Evolutionary conservation across 805 yeast genomes (phyloP), one percentile per base, ranked within the genome.

Genomic region (Candida caryicola): DNA sequence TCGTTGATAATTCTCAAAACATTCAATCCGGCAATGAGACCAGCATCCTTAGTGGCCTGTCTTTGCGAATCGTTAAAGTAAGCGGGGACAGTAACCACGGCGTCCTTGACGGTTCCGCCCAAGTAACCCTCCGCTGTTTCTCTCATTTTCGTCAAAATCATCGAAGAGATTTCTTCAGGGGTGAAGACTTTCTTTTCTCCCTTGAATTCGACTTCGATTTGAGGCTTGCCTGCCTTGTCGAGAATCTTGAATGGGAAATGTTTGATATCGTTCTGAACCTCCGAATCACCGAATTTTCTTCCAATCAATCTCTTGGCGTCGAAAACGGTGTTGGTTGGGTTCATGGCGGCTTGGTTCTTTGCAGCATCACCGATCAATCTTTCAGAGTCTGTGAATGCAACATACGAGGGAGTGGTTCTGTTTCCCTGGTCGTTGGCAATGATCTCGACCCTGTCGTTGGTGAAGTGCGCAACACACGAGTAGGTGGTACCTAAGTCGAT

Each of bases 361-460:
- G 97, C 98, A 53, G 97, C 95, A 71, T 89, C 96, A 68, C 96
- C 96, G 55, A 89, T 89, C 57, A 89, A 76, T 73, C 96, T 84
- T 73, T 91, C 98, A 29, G 90, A 77, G 61, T 88, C 96, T 21
- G 95, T 88, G 79, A 90, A 90, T 36, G 95, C 96, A 46, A 91
- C 97, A 64, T 85, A 90, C 25, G 97, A 89, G 26, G 97, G 97
- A 14, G 97, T 90, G 46, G 95, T 91, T 76, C 97, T 85, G 78
- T 91, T 90, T 76, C 98, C 98, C 74, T 91, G 97, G 67, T 90
- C 96, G 62, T 90, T 90, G 56, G 97, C 96, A 58, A 90, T 81
- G 60, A 90, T 90, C 61, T 91, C 97, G 44, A 90, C 97, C 56
- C 95, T 76, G 61, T 86, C 95, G 55, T 85, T 84, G 35, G 68